Conservation (phyloP, 208 protist species). For the Acanthamoeba lenticulata region DNA sequence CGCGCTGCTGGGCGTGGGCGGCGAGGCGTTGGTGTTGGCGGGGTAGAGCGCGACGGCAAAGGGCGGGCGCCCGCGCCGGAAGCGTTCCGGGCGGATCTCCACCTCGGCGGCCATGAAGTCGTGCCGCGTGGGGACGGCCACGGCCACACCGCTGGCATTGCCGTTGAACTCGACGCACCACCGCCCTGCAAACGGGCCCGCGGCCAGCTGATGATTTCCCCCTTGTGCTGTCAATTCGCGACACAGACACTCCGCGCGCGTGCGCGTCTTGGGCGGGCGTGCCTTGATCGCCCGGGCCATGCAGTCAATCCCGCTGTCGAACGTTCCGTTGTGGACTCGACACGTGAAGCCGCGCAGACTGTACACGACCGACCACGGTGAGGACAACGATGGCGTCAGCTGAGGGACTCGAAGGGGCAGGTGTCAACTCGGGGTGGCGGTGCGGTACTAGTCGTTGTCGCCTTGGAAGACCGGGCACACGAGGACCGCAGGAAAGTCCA, state of each 20-base stretch:
- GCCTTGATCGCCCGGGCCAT: too few relatives aligned
- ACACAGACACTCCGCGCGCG: not conserved
- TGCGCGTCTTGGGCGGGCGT: not conserved
- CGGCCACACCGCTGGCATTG: not conserved
- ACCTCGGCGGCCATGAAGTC: not conserved
- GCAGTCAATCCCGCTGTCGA: too few relatives aligned
- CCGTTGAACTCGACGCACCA: not conserved
- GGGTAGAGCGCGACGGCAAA: not conserved
- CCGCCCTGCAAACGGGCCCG: not conserved
- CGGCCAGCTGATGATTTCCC: not conserved
- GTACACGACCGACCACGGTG: too few relatives aligned
- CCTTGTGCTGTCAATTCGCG: too few relatives aligned
- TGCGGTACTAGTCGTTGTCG: not conserved
- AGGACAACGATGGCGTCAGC: not conserved
- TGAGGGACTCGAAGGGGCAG: not conserved
- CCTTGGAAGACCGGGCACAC: not conserved
- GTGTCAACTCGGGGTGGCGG: not conserved
- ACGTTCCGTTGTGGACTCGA: too few relatives aligned
- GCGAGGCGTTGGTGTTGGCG: not conserved
- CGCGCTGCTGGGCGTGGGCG: not conserved
- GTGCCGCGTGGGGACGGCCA: too few relatives aligned
- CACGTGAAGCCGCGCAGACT: too few relatives aligned
- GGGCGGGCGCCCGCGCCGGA: not conserved
- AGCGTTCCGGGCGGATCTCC: not conserved
- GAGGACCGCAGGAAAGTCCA: not conserved